A percentile compares a stretch with the other conserved stretches of the same genome.
These are phyloP conservation scores for Alternaria burnsii DNA, from an alignment of 2,329 filamentous ascomycete genomes.

Conservation along the genomic window DNA sequence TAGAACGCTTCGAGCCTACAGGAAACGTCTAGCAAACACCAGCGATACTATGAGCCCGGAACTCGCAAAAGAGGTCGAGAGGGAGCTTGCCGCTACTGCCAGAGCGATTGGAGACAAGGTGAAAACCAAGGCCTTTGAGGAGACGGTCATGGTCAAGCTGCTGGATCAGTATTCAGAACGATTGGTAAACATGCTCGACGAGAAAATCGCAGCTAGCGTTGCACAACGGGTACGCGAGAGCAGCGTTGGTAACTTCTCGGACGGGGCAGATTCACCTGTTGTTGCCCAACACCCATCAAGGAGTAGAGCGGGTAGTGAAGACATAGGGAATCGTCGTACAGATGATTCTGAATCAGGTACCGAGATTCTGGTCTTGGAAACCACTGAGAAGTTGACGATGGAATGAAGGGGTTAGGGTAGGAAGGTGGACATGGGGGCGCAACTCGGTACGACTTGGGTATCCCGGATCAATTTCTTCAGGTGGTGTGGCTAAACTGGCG, in stretches of 20 bases:
- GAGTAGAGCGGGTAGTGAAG: conserved; percentile 16
- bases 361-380: conserved; percentile 16
- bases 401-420: conserved; percentile 9
- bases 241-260: conserved; percentile 40
- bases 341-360: conserved; percentile 16
- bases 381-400: conserved; percentile 19
- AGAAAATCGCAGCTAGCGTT: conserved; percentile 65
- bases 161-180: conserved; percentile 79
- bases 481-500: conserved; percentile 7
- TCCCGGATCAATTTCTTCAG: conserved; percentile 2
- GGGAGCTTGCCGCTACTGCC: conserved; percentile 62
- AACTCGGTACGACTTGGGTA: conserved; percentile 3
- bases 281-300: conserved; percentile 15
- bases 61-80: conserved; percentile 63
- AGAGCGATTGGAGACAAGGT: conserved; percentile 55
- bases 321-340: neutral
- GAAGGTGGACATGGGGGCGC: neutral
- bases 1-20: conserved; percentile 65
- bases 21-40: conserved; percentile 64
- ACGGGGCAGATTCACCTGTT: conserved; percentile 25
- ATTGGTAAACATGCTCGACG: conserved; percentile 74
- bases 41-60: conserved; percentile 57
- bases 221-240: conserved; percentile 47
- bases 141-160: conserved; percentile 61
- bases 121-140: conserved; percentile 53